phyloP scores from a whole-genome alignment of 805 yeast genomes.

The Metschnikowia borealis region DNA sequence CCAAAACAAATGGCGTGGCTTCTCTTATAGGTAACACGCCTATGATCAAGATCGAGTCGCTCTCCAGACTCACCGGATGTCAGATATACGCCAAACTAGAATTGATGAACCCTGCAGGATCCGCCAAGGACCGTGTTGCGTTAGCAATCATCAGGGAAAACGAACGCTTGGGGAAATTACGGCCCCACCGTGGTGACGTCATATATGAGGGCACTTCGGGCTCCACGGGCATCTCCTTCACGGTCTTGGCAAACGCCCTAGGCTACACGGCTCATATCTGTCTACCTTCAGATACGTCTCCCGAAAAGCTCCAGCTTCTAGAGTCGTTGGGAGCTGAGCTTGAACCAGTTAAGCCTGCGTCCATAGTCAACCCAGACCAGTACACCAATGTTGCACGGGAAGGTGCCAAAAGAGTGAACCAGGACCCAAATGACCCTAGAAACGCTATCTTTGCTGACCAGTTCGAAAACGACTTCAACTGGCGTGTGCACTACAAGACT shows the following conservation, averaged over 20 bases:
- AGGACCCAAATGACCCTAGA: conserved; percentile 31
- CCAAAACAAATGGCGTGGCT: conserved; percentile 51
- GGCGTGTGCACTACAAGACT: conserved; percentile 75
- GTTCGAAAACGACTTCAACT: conserved; percentile 88
- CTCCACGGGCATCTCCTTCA: conserved; percentile 92
- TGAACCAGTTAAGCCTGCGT: conserved; percentile 87
- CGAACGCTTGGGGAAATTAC: conserved; percentile 54
- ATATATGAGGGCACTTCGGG: conserved; percentile 96
- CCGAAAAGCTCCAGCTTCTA: conserved; percentile 72
- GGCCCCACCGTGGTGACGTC: conserved; percentile 60
- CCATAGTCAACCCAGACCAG: conserved; percentile 89
- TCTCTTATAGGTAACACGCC: conserved; percentile 92
- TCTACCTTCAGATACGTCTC: conserved; percentile 88
- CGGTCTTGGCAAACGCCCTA: conserved; percentile 80
- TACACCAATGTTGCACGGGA: conserved; percentile 83
- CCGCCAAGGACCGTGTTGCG: conserved; percentile 94
- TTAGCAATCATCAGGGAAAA: conserved; percentile 71
- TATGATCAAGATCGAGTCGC: conserved; percentile 64
- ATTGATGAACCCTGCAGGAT: conserved; percentile 85
- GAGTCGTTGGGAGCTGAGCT: conserved; percentile 75
- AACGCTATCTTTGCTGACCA: conserved; percentile 90
- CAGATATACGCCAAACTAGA: conserved; percentile 86
- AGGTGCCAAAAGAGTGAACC: conserved; percentile 52
- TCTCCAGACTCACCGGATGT: conserved; percentile 72
- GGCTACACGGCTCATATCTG: conserved; percentile 94